Percentiles rank a stretch among this genome's conserved stretches.
These are phyloP conservation scores for Apodospora peruviana DNA, from an alignment of 495 filamentous ascomycete species.

Conservation along the genomic window DNA sequence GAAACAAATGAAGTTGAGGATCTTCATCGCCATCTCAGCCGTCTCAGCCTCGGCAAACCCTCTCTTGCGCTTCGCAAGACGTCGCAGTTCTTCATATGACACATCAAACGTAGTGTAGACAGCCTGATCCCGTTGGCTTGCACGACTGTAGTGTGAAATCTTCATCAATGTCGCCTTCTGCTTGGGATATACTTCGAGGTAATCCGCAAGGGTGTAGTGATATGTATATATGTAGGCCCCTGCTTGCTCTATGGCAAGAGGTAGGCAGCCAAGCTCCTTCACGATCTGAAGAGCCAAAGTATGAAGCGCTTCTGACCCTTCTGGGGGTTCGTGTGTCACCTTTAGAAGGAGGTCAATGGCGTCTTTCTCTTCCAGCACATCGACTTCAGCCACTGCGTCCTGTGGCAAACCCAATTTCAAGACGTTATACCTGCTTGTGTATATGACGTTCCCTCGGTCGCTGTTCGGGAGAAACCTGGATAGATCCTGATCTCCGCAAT, in stretches of 20 bases:
- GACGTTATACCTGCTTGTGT: slow-evolving; percentile 7
- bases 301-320: neutral
- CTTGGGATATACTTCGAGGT: slow-evolving; percentile 1
- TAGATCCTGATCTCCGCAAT: slow-evolving; percentile 2
- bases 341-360: slow-evolving; percentile 13
- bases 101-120: slow-evolving; percentile 17
- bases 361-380: slow-evolving; percentile 4
- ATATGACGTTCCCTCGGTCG: slow-evolving; percentile 19
- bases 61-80: neutral
- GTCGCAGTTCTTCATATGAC: slow-evolving; percentile 3
- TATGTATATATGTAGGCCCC: slow-evolving; percentile 8
- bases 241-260: slow-evolving; percentile 18
- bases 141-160: neutral
- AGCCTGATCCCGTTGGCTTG: neutral
- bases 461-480: neutral
- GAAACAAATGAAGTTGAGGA: slow-evolving; percentile 12
- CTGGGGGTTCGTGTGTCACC: neutral
- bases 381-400: slow-evolving; percentile 3
- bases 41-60: neutral
- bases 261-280: slow-evolving; percentile 12
- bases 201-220: neutral
- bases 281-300: slow-evolving; percentile 1
- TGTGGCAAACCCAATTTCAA: neutral
- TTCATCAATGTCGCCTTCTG: slow-evolving; percentile 4
- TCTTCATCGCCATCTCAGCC: slow-evolving; percentile 8